Evolutionary conservation across 2,329 filamentous ascomycete genomes (phyloP).

Genomic region (Aspergillus sergii): DNA sequence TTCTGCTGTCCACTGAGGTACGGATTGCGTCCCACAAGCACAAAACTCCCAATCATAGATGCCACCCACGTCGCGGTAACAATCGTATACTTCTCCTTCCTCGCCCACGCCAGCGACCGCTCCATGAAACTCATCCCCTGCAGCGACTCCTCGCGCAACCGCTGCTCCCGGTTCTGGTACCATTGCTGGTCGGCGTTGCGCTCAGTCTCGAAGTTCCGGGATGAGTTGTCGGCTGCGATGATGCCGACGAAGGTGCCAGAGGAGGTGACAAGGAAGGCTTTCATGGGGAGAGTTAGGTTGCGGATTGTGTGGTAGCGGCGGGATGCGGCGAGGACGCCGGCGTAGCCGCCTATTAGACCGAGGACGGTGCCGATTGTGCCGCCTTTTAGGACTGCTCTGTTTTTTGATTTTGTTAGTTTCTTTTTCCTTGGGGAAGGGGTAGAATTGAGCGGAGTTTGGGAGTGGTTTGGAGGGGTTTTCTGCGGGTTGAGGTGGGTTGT

Average conservation of each 20-base stretch:
- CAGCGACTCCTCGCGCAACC: slow-evolving; percentile 57
- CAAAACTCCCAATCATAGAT: slow-evolving; percentile 74
- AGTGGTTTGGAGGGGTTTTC: background rate
- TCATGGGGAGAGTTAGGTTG: slow-evolving; percentile 82
- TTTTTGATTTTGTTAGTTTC: slow-evolving; percentile 12
- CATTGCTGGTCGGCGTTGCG: slow-evolving; percentile 70
- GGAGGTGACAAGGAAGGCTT: slow-evolving; percentile 84
- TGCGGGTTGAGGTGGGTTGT: background rate
- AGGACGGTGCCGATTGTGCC: slow-evolving; percentile 71
- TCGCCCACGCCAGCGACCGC: slow-evolving; percentile 71
- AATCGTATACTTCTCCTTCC: slow-evolving; percentile 82
- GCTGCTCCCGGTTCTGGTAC: slow-evolving; percentile 63
- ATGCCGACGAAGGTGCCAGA: slow-evolving; percentile 83
- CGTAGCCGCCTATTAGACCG: slow-evolving; percentile 68
- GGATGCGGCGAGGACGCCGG: slow-evolving; percentile 68
- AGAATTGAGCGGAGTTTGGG: background rate
- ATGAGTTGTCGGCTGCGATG: slow-evolving; percentile 76
- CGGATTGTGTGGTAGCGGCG: slow-evolving; percentile 77
- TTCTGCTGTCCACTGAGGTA: slow-evolving; percentile 79
- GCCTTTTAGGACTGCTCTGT: slow-evolving; percentile 72
- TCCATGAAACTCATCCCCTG: slow-evolving; percentile 60
- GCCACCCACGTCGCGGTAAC: slow-evolving; percentile 81
- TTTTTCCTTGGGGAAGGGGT: too few species aligned
- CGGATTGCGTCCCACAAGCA: slow-evolving; percentile 74
- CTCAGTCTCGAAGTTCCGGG: slow-evolving; percentile 69